Conservation (phyloP, 768 basidiomycete genomes). For the Podaxis mareebaensis region DNA sequence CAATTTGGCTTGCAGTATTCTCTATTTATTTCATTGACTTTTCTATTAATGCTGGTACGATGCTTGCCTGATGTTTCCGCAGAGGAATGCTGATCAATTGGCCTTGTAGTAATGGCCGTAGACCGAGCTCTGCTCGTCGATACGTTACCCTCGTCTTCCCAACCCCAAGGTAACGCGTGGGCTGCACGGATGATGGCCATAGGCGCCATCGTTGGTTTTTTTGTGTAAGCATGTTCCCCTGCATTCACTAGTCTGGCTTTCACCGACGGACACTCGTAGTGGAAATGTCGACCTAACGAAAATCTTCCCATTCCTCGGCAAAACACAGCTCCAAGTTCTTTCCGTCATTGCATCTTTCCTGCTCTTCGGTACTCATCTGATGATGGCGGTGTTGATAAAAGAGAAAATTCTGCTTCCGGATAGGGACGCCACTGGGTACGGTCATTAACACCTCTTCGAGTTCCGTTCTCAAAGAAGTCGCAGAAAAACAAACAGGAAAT, state of each 20-base stretch:
- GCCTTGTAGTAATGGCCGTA: slow-evolving; percentile 72
- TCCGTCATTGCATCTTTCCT: slow-evolving; percentile 72
- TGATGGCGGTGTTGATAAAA: slow-evolving; percentile 61
- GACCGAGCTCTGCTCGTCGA: slow-evolving; percentile 93
- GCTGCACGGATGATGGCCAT: slow-evolving; percentile 90
- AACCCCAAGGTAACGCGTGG: slow-evolving; percentile 92
- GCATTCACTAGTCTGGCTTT: neutral
- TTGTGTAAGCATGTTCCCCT: slow-evolving; percentile 57
- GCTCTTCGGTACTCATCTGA: slow-evolving; percentile 63
- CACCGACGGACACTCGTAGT: slow-evolving; percentile 36
- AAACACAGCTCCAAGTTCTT: slow-evolving; percentile 78
- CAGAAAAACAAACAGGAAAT: slow-evolving; percentile 31
- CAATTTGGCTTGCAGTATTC: slow-evolving; percentile 74
- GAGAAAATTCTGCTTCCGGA: slow-evolving; percentile 68
- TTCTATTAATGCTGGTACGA: slow-evolving; percentile 50
- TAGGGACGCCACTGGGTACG: slow-evolving; percentile 21
- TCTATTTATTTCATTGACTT: slow-evolving; percentile 57
- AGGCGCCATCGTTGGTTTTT: slow-evolving; percentile 86
- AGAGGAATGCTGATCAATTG: neutral
- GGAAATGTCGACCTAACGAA: slow-evolving; percentile 78
- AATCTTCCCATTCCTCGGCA: slow-evolving; percentile 73
- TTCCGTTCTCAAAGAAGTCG: neutral
- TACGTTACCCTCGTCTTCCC: slow-evolving; percentile 68
- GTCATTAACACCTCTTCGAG: neutral
- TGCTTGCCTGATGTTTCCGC: neutral